Conservation (phyloP, 148 eudicot genomes). For the Diospyros lotus region DNA sequence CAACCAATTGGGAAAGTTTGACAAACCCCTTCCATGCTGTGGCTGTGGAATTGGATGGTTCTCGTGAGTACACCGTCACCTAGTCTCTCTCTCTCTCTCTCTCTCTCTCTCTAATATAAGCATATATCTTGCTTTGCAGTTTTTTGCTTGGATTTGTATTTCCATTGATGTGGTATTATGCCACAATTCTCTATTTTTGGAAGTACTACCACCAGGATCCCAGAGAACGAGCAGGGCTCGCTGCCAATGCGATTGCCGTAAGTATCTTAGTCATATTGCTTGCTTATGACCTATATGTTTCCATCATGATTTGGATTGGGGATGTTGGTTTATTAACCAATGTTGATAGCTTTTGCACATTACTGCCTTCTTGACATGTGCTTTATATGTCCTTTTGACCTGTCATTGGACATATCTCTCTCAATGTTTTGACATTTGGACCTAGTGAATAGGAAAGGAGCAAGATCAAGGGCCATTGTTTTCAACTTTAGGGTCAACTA, state of each 20-base stretch:
- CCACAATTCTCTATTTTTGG: slow-evolving; percentile 55
- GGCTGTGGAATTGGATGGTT: slow-evolving; percentile 77
- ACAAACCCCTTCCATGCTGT: slow-evolving; percentile 58
- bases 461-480: too few species aligned
- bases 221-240: slow-evolving; percentile 70
- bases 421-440: too few species aligned
- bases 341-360: too few species aligned
- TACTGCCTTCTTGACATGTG: too few species aligned
- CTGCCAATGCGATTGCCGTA: slow-evolving; percentile 58
- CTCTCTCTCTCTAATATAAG: slow-evolving; percentile 1
- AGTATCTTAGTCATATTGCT: slow-evolving; percentile 19
- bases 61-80: slow-evolving; percentile 34
- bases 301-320: too few species aligned
- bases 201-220: slow-evolving; percentile 64
- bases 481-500: too few species aligned
- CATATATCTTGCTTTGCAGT: slow-evolving; percentile 25
- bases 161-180: slow-evolving; percentile 72
- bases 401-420: too few species aligned
- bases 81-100: background rate
- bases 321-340: too few species aligned
- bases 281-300: background rate
- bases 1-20: slow-evolving; percentile 43
- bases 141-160: slow-evolving; percentile 57
- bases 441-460: too few species aligned
- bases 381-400: too few species aligned